Evolutionary conservation across 129 eudicot species (phyloP), one percentile per base, ranked within the genome.

Genomic region (Tagetes patula): DNA sequence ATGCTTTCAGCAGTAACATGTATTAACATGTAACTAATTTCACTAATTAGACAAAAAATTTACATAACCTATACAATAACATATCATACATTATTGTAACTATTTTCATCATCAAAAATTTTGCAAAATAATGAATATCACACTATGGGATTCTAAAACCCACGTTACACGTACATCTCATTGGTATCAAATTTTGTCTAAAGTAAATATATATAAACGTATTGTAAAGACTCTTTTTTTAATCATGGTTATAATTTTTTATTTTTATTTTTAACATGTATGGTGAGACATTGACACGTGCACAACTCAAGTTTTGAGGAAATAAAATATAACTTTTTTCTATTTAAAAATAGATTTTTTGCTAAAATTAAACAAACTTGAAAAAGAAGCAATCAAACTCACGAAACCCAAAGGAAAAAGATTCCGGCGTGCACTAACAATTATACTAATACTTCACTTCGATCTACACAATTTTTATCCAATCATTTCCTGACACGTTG

Each of bases 391-490:
- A 65, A 78, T 78, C 77, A 78, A 77, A 52, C 31, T 41, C 58
- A 70, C 82, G 50, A 72, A 72, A 56, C 65, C 77, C 76, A 45
- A 58, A 46, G 62, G 50, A 64, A 71, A 78, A 78, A 78, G 82
- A 78, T 78, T 78, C 82, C 82, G 73, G 77, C 82, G 82, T 78
- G 82, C 82, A 78, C 82, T 53, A 43, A 70, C 82, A 70, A 62
- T 78, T 70, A 77, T 77, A 77, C 37, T 63, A 78, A 71, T 78
- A 64, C 60, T 71, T 64, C 52, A 48, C 77, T 73, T n/a, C 67
- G 60, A 78, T 64, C 77, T 14, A 47, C 14, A 61, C 42, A 52
- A 52, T 32, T 9, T 32, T 10, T 7, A 32, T 11, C 49, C 68
- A 78, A 78, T 78, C 12, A 71, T 2, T 0, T 0, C 14, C 9